A percentile compares a stretch with the other conserved stretches of the same genome.
phyloP scores from a whole-genome alignment of 768 basidiomycete species.

The Austroboletus festivus region DNA sequence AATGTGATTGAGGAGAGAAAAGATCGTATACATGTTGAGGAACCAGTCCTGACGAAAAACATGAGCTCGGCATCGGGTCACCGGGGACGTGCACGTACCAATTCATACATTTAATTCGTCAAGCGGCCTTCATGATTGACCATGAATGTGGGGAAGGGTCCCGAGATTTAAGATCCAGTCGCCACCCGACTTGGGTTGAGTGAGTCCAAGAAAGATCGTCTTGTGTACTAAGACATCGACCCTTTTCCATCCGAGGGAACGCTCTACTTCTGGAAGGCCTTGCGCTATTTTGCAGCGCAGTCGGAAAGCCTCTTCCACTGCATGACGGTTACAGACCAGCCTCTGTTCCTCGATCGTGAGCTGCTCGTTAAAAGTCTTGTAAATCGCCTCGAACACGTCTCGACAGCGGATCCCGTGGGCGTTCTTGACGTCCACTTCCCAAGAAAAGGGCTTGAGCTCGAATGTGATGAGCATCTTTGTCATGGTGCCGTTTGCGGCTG shows the following conservation, averaged over 20 bases:
- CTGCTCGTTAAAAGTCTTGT: conserved; percentile 43
- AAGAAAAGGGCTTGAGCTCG: conserved; percentile 32
- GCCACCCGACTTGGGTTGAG: conserved; percentile 33
- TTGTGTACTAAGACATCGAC: conserved; percentile 53
- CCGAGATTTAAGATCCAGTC: conserved; percentile 38
- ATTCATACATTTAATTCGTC: conserved; percentile 10
- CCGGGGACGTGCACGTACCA: conserved; percentile 13
- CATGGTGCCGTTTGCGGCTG: conserved; percentile 42
- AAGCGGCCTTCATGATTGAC: conserved; percentile 8
- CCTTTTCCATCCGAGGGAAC: conserved; percentile 49
- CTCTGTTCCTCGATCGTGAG: conserved; percentile 46
- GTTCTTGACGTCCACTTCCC: conserved; percentile 43
- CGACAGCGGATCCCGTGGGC: conserved; percentile 46
- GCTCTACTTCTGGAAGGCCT: conserved; percentile 40
- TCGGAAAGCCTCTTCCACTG: conserved; percentile 42
- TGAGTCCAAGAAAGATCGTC: conserved; percentile 53
- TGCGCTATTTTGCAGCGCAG: conserved; percentile 44
- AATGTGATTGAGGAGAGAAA: conserved; percentile 13
- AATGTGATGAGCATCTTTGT: conserved; percentile 51
- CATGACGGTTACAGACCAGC: conserved; percentile 25
- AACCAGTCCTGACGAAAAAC: conserved; percentile 21
- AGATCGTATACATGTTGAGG: conserved; percentile 15
- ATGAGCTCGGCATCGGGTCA: not conserved
- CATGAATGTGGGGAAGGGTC: conserved; percentile 1
- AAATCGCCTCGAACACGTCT: conserved; percentile 59